Evolutionary conservation across 2,329 filamentous ascomycete species (phyloP).

Genomic region (Verticillium nubilum): DNA sequence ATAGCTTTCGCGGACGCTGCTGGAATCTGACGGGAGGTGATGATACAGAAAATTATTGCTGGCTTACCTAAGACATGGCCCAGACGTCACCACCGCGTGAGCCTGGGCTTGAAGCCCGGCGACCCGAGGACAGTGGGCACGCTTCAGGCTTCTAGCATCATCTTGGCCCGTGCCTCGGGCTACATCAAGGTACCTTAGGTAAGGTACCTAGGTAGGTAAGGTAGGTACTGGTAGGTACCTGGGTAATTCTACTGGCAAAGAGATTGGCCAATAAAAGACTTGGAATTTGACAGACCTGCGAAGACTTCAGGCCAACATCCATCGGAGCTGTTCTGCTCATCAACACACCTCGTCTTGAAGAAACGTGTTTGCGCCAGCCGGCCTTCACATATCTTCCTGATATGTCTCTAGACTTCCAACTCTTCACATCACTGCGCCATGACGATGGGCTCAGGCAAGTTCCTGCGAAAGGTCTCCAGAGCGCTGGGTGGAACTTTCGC

Average conservation of each 20-base stretch:
- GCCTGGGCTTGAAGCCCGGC: not conserved
- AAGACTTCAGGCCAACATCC: not conserved
- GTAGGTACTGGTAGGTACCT: too few relatives aligned
- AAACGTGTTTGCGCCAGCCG: too few relatives aligned
- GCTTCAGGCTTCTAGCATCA: too few relatives aligned
- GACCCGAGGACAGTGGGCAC: too few relatives aligned
- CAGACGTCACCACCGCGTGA: not conserved
- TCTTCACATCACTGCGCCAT: constrained; percentile 70
- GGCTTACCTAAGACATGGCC: not conserved
- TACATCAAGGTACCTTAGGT: too few relatives aligned
- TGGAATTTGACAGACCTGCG: not conserved
- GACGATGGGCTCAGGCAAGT: constrained; percentile 51
- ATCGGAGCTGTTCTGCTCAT: not conserved
- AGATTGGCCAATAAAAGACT: not conserved
- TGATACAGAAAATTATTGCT: not conserved
- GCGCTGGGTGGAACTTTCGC: constrained; percentile 47
- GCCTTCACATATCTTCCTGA: not conserved
- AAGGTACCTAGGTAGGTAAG: too few relatives aligned
- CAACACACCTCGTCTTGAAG: too few relatives aligned
- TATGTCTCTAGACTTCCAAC: constrained; percentile 37
- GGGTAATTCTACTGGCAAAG: not conserved
- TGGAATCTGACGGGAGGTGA: not conserved
- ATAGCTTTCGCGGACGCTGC: not conserved
- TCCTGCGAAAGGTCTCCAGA: constrained; percentile 27
- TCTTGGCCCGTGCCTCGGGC: not conserved